Base-by-base conservation (phyloP, 805 yeast species). In the Saturnispora besseyi region DNA sequence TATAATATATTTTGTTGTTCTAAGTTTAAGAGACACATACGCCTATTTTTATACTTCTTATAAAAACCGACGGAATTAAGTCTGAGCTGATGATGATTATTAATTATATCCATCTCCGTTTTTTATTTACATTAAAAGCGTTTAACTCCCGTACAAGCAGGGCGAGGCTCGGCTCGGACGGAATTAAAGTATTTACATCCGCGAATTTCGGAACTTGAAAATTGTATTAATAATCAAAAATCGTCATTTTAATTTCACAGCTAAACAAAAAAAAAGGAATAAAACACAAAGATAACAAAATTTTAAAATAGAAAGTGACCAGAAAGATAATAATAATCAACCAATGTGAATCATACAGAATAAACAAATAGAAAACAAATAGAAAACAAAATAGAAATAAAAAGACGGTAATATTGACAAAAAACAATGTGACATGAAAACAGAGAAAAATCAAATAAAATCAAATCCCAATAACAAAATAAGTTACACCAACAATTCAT, bases 401-500 rank as follows among this genome's bases (percentile, higher is more conserved):
- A 38, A 24, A 22, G 30, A 22, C 40, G 21, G 10, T 36, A 36
- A 22, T 36, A 36, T 24, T 38, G 22, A 38, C 28, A 38, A 24
- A 5, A 15, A 38, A 45, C 18, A 24, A 34, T 18, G 36, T 34
- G 9, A 29, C 26, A 45, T n/a, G 13, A 24, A 31, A 38, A 33
- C 15, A 34, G 33, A 34, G 30, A n/a, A 31, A 33, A 45, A 41
- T 24, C 26, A 34, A 22, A 22, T 21, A n/a, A 50, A 15, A 42
- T 22, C n/a, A 38, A 24, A 32, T n/a, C 36, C 28, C 22, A 45
- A 30, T 45, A 45, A 33, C 15, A 34, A 34, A 33, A 5, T 28
- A 13, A 21, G 12, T 41, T 13, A 8, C 31, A 5, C 56, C 65
- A 5, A 13, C 31, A 30, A n/a, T 9, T 34, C 31, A 47, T 15